Base-by-base conservation (phyloP, 768 basidiomycete genomes). In the Hydnomerulius pinastri region DNA sequence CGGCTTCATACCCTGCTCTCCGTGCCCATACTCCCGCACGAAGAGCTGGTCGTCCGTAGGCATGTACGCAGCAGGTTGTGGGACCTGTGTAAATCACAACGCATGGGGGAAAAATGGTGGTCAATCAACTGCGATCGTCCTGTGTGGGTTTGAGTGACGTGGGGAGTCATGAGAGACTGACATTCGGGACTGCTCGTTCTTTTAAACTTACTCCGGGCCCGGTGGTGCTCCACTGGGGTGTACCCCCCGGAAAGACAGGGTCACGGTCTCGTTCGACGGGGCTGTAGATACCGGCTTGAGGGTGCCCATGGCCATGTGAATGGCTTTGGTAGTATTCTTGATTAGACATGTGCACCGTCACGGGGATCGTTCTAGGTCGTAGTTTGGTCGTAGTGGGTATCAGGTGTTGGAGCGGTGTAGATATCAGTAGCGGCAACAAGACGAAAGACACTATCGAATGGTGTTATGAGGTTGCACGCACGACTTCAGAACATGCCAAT, bases 21-120 rank as follows among this genome's bases (percentile, higher is more conserved):
- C 65, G 4, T 57, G 64, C 47, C 83, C 80, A 51, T 74, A 62
- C 57, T 80, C 72, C 36, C 66, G 56, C 48, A 77, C 57, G 67
- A 80, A 93, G 69, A 94, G 84, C 56, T 93, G 81, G 36, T 80
- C 83, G 53, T 92, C 87, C 1, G 82, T 80, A 0, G 91, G 91
- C 40, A 70, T 79, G 59, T 75, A 69, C 54, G 77, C 72, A 2
- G 76, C 83, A 32, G 90, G 92, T 42, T 77, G 79, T 58, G 84
- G 77, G 15, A 93, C 89, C 89, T 91, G 67, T 36, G 39, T 35
- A 51, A 40, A 53, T 30, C 37, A 46, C 28, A 47, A 55, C 2
- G 36, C 7, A 58, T 65, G 33, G 42, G 30, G 27, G 43, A 43
- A 56, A 58, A 45, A 57, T 36, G 32, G 40, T 50, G 48, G 56